phyloP scores from a whole-genome alignment of 2,329 filamentous ascomycete species.

The Epichloe uncinata region DNA sequence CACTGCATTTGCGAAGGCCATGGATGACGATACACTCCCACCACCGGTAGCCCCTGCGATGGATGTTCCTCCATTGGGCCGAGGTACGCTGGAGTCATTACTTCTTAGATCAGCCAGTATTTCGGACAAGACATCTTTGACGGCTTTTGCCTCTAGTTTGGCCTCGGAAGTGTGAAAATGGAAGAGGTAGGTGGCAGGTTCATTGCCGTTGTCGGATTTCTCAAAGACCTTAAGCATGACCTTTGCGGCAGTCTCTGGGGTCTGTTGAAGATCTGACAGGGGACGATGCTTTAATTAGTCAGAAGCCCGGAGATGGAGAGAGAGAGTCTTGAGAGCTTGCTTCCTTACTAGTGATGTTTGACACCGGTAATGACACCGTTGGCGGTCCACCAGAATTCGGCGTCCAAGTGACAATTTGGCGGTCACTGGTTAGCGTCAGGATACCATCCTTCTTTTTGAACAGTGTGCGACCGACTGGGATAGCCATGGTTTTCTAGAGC shows the following conservation, averaged over 20 bases:
- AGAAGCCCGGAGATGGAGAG: not conserved
- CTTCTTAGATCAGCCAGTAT: slow-evolving; percentile 59
- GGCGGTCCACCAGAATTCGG: slow-evolving; percentile 52
- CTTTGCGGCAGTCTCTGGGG: slow-evolving; percentile 73
- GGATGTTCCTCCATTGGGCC: slow-evolving; percentile 23
- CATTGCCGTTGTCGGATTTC: slow-evolving; percentile 43
- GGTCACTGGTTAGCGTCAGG: slow-evolving; percentile 61
- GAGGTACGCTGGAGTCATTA: slow-evolving; percentile 36
- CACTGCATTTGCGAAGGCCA: slow-evolving; percentile 65
- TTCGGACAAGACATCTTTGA: slow-evolving; percentile 70
- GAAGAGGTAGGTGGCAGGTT: slow-evolving; percentile 66
- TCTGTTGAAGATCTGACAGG: slow-evolving; percentile 74
- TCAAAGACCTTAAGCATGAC: slow-evolving; percentile 90
- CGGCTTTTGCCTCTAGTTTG: slow-evolving; percentile 67
- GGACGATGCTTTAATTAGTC: not conserved
- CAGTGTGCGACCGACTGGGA: slow-evolving; percentile 51
- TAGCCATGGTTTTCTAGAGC: slow-evolving; percentile 30
- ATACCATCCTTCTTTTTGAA: slow-evolving; percentile 97
- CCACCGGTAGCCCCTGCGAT: slow-evolving; percentile 15
- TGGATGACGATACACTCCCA: slow-evolving; percentile 48
- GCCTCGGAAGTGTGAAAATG: slow-evolving; percentile 75
- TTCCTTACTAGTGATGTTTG: slow-evolving; percentile 63
- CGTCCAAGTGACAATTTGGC: slow-evolving; percentile 67
- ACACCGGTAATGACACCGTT: slow-evolving; percentile 54
- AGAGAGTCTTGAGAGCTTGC: slow-evolving; percentile 1